Percentiles rank a stretch among this genome's conserved stretches.
Evolutionary conservation across 2,329 filamentous ascomycete genomes (phyloP).

Genomic region (Exophiala oligosperma): DNA sequence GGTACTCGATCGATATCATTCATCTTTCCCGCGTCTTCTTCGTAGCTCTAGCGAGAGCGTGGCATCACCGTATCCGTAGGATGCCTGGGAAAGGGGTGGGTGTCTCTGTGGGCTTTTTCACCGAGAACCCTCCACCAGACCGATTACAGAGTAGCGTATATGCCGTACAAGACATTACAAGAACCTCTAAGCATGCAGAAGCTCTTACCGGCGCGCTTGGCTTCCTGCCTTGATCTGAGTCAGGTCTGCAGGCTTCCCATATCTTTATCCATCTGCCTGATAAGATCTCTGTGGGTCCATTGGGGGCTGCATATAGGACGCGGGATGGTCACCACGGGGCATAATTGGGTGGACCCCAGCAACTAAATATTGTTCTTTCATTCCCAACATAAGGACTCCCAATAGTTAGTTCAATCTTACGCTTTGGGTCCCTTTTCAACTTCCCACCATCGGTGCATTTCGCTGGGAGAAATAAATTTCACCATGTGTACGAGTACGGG

Average conservation of each 20-base stretch:
- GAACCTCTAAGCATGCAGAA: not conserved
- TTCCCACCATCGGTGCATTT: not conserved
- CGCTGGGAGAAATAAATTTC: not conserved
- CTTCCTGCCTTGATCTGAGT: not conserved
- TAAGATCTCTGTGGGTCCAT: not conserved
- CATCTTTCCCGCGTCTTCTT: too few species aligned
- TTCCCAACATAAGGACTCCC: not conserved
- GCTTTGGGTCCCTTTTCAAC: not conserved
- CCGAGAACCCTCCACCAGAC: too few species aligned
- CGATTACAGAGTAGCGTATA: too few species aligned
- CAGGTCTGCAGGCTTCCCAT: not conserved
- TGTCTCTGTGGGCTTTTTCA: too few species aligned
- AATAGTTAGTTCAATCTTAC: not conserved
- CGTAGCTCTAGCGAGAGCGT: too few species aligned
- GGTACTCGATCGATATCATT: too few species aligned
- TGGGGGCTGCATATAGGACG: not conserved
- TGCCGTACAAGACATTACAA: not conserved
- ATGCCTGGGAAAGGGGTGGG: too few species aligned
- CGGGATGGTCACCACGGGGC: not conserved
- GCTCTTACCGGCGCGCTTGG: not conserved
- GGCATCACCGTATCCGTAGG: too few species aligned
- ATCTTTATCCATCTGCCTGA: not conserved
- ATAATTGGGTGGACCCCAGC: too few species aligned
- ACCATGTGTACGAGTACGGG: not conserved
- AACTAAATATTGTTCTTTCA: not conserved